Percentiles rank a stretch among this genome's conserved stretches.
phyloP scores from a whole-genome alignment of 1,139 yeast species.

The Tardiomyces digboiensis region DNA sequence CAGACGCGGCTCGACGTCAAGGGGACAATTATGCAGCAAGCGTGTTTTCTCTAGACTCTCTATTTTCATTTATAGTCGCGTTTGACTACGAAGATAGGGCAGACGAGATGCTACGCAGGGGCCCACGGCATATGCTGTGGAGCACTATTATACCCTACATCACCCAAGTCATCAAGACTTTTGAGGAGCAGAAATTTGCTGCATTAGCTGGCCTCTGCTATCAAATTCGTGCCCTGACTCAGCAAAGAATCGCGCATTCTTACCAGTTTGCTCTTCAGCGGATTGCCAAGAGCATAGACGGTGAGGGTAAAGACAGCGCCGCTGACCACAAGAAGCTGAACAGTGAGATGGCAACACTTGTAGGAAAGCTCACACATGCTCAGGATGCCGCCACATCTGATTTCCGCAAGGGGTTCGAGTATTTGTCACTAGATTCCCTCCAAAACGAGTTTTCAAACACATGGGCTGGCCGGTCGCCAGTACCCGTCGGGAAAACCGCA shows the following conservation, averaged over 20 bases:
- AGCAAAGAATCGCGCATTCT: slow-evolving; percentile 20
- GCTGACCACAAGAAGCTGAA: slow-evolving; percentile 2
- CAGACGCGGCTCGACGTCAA: slow-evolving; percentile 21
- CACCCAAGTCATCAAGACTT: slow-evolving; percentile 7
- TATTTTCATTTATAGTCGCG: slow-evolving; percentile 29
- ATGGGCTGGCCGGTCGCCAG: slow-evolving; percentile 16
- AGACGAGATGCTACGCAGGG: slow-evolving; percentile 15
- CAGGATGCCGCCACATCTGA: slow-evolving; percentile 22
- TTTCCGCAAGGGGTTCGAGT: slow-evolving; percentile 23
- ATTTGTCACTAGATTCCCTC: slow-evolving; percentile 18
- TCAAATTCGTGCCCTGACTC: slow-evolving; percentile 28
- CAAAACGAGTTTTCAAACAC: slow-evolving; percentile 22
- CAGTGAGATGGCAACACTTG: slow-evolving; percentile 5
- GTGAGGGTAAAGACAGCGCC: slow-evolving; percentile 3
- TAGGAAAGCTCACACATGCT: slow-evolving; percentile 9
- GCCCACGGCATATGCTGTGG: slow-evolving; percentile 27
- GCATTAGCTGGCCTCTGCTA: slow-evolving; percentile 24
- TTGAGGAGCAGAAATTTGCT: slow-evolving; percentile 13
- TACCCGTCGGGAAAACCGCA: slow-evolving; percentile 11
- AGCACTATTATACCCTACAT: slow-evolving; percentile 27
- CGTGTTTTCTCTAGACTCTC: slow-evolving; percentile 25
- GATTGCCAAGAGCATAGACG: slow-evolving; percentile 1
- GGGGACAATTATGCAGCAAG: slow-evolving; percentile 20
- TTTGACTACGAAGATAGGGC: slow-evolving; percentile 33
- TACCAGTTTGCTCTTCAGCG: background rate